Evolutionary conservation across 805 yeast genomes (phyloP).

Genomic region (Dipodascopsis uninucleata): DNA sequence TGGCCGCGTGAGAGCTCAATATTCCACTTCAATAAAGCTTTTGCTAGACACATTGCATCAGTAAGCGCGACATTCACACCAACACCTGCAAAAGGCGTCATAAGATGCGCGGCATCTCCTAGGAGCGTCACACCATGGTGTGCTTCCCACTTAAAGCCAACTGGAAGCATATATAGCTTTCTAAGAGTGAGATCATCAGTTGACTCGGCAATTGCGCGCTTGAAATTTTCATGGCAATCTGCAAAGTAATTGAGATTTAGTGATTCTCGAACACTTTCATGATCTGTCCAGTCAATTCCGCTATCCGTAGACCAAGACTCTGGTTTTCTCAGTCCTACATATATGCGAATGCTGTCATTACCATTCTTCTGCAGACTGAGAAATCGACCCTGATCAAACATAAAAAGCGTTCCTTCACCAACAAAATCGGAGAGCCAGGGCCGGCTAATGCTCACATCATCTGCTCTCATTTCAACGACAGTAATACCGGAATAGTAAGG

Average conservation of each 20-base stretch:
- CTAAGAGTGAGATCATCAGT: not conserved
- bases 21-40: not conserved
- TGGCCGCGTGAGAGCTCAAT: not conserved
- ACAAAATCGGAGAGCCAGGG: not conserved
- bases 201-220: not conserved
- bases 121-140: not conserved
- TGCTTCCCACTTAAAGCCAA: not conserved
- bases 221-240: not conserved
- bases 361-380: not conserved
- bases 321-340: not conserved
- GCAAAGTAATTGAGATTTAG: not conserved
- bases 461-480: not conserved
- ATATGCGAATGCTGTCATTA: not conserved
- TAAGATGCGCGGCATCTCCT: not conserved
- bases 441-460: not conserved
- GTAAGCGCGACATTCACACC: not conserved
- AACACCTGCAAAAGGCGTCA: not conserved
- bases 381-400: not conserved
- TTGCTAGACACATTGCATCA: not conserved
- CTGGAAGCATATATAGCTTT: not conserved
- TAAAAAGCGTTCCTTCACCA: not conserved
- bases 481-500: not conserved
- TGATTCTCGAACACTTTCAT: not conserved
- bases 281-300: not conserved
- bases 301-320: not conserved